phyloP scores from a whole-genome alignment of 768 basidiomycete genomes.

The Boletus insuetus region DNA sequence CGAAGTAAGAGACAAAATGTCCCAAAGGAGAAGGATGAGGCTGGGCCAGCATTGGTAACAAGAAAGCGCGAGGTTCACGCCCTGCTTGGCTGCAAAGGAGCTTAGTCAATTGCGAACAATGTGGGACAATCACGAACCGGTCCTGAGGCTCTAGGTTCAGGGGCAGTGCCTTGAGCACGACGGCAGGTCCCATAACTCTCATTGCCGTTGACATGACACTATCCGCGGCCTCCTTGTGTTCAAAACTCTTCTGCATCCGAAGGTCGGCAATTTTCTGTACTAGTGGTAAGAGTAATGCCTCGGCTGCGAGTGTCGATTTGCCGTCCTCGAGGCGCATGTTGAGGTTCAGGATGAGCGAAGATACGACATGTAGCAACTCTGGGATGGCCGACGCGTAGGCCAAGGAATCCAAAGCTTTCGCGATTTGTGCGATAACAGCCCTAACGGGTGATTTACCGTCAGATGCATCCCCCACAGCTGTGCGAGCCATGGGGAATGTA shows the following conservation, averaged over 20 bases:
- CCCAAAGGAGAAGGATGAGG: constrained; percentile 76
- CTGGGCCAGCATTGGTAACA: constrained; percentile 82
- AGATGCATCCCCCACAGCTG: constrained; percentile 46
- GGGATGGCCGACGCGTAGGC: constrained; percentile 73
- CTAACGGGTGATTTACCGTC: constrained; percentile 54
- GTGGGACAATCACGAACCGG: constrained; percentile 47
- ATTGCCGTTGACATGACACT: constrained; percentile 75
- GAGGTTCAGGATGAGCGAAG: constrained; percentile 65
- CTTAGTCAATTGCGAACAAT: not conserved
- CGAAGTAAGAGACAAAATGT: constrained; percentile 89
- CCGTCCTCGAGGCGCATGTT: constrained; percentile 44
- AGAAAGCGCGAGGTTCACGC: constrained; percentile 83
- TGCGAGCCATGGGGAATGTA: constrained; percentile 54
- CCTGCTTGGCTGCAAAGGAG: constrained; percentile 55
- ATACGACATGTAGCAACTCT: constrained; percentile 71
- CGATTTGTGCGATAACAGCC: constrained; percentile 59
- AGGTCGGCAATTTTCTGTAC: constrained; percentile 72
- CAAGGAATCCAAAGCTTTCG: constrained; percentile 69
- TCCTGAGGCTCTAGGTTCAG: constrained; percentile 82
- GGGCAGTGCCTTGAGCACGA: constrained; percentile 70
- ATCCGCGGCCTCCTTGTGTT: constrained; percentile 88
- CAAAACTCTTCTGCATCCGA: constrained; percentile 77
- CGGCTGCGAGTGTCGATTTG: constrained; percentile 56
- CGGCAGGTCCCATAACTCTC: constrained; percentile 81
- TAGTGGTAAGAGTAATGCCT: constrained; percentile 65